Conservation (phyloP, 257 asterid genomes). For the Agastache rugosa region DNA sequence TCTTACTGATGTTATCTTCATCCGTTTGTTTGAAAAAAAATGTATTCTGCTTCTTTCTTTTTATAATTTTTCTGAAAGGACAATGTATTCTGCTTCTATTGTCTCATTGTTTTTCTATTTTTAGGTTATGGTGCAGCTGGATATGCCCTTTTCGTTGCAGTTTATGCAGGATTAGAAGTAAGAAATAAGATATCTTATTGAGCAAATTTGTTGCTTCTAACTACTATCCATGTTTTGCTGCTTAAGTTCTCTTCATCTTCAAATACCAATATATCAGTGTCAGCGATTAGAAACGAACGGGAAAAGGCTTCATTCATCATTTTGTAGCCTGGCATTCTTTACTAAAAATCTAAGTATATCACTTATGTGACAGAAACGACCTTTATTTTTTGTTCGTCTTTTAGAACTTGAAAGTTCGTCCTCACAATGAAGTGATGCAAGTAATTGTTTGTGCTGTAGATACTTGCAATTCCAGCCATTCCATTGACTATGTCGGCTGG, state of each 20-base stretch:
- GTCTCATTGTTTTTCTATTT: slow-evolving; percentile 22
- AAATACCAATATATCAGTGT: neutral
- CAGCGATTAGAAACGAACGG: slow-evolving; percentile 9
- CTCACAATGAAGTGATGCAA: slow-evolving; percentile 32
- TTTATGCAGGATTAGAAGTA: slow-evolving; percentile 95
- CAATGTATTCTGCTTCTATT: slow-evolving; percentile 26
- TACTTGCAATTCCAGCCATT: slow-evolving; percentile 95
- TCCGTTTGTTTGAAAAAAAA: slow-evolving; percentile 16
- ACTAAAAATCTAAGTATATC: neutral
- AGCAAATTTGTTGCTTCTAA: slow-evolving; percentile 31
- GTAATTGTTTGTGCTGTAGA: slow-evolving; percentile 48
- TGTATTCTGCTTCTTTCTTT: slow-evolving; percentile 25
- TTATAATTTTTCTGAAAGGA: too few species aligned
- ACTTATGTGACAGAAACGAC: neutral
- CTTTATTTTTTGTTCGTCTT: neutral
- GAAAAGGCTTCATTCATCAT: neutral
- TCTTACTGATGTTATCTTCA: slow-evolving; percentile 4
- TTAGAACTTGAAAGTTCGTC: slow-evolving; percentile 15
- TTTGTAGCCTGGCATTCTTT: neutral
- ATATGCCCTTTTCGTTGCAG: slow-evolving; percentile 89
- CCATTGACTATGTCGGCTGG: slow-evolving; percentile 99
- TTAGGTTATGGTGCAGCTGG: slow-evolving; percentile 96
- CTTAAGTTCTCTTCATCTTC: slow-evolving; percentile 13
- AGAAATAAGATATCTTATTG: slow-evolving; percentile 38
- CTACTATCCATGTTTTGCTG: slow-evolving; percentile 15